Base-by-base conservation (phyloP, 495 filamentous ascomycete genomes). In the Staphylotrichum tortipilum region DNA sequence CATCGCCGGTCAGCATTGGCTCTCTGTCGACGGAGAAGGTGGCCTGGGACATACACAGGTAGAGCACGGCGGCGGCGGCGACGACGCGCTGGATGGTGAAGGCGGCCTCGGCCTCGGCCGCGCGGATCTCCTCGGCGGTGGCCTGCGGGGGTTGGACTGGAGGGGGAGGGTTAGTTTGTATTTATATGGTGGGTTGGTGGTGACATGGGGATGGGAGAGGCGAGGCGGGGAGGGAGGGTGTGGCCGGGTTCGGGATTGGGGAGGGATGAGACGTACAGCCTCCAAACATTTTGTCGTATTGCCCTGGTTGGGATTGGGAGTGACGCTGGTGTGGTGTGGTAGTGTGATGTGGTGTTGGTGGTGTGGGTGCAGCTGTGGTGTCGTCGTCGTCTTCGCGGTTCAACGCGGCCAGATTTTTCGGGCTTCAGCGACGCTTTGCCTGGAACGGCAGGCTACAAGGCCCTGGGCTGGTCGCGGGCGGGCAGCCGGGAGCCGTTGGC, bases 71-170 rank as follows among this genome's bases (percentile, higher is more conserved):
- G 52, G 81, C 78, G 41, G 78, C 75, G 29, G 76, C 75, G 48
- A 87, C 54, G 54, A 79, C 79, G 40, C 69, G 73, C 61, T 80
- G 78, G 59, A 89, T 62, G 39, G 81, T 86, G 62, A 76, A 73
- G 60, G 64, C 71, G 34, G 89, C 87, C 69, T 87, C 80, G 41
- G 72, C 68, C 73, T 92, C 88, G 62, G 78, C 79, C 37, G 76
- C 77, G 71, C 62, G 69, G 52, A 82, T 57, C 68, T 83, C 78
- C 49, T 75, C 78, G 21, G 66, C 53, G 29, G 68, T 70, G 37
- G 64, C 60, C 50, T 68, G 71, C 47, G 78, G 78, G 53, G 79
- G 73, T 55, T 69, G 70, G 51, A 73, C 69, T 59, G 29, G 24
- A 26, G 14, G 7, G 31, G 38, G n/a, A n/a, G 12, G 4, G 48